Evolutionary conservation across 164 flowering plant species (phyloP).

Genomic region (Protea cynaroides): DNA sequence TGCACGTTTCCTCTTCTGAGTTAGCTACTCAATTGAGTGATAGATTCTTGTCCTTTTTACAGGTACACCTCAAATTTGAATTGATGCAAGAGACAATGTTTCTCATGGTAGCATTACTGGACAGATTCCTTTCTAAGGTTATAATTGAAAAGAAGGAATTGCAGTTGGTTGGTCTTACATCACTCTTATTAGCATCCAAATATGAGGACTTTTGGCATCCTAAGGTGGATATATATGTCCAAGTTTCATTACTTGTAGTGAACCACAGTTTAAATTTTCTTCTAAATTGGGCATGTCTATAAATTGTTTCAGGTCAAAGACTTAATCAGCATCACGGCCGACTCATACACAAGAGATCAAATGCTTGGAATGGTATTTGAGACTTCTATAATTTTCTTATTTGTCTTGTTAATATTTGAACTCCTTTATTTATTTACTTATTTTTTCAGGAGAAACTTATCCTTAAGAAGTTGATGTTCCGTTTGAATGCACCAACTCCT

Average conservation of each 20-base stretch:
- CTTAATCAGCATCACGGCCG: slow-evolving; percentile 66
- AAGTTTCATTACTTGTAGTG: background rate
- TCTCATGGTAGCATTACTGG: slow-evolving; percentile 67
- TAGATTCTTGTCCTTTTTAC: slow-evolving; percentile 9
- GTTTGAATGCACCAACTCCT: slow-evolving; percentile 69
- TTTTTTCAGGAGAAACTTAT: slow-evolving; percentile 66
- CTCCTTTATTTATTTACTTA: slow-evolving; percentile 17
- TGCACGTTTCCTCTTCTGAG: slow-evolving; percentile 1
- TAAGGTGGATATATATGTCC: slow-evolving; percentile 35
- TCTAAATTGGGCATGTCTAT: too few species aligned
- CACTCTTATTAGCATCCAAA: slow-evolving; percentile 81
- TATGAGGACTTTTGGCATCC: slow-evolving; percentile 98
- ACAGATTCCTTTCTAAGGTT: slow-evolving; percentile 61
- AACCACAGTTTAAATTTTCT: background rate
- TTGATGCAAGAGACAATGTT: slow-evolving; percentile 90
- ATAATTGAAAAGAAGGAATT: slow-evolving; percentile 56
- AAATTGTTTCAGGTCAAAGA: slow-evolving; percentile 51
- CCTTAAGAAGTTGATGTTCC: slow-evolving; percentile 63
- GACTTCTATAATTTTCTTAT: background rate
- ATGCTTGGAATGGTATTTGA: slow-evolving; percentile 70
- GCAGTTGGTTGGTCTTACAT: slow-evolving; percentile 90
- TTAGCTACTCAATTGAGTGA: slow-evolving; percentile 4
- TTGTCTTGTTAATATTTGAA: background rate
- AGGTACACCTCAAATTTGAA: slow-evolving; percentile 85
- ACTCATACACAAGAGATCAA: slow-evolving; percentile 64